These are phyloP conservation scores for Scheffersomyces illinoinensis DNA, from an alignment of 1,139 yeast genomes.

Conservation along the genomic window DNA sequence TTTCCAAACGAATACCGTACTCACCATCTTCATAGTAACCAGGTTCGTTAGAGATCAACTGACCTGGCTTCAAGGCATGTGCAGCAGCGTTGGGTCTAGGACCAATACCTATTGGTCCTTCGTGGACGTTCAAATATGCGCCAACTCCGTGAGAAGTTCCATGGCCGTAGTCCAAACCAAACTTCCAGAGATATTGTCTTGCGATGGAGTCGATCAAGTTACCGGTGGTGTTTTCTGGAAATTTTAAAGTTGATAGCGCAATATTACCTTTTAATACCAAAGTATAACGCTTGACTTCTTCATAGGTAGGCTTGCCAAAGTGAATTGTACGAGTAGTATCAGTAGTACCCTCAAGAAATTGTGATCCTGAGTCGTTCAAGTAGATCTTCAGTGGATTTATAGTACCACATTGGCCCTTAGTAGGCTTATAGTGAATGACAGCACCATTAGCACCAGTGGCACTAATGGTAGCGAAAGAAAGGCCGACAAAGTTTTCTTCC, in stretches of 20 bases:
- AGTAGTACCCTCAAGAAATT: constrained; percentile 92
- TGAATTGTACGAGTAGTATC: constrained; percentile 94
- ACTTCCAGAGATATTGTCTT: constrained; percentile 83
- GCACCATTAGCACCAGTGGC: constrained; percentile 95
- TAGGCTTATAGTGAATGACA: constrained; percentile 87
- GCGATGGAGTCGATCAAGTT: constrained; percentile 82
- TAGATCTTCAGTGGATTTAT: constrained; percentile 79
- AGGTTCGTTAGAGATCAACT: constrained; percentile 89
- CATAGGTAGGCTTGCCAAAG: constrained; percentile 65
- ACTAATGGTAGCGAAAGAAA: constrained; percentile 89
- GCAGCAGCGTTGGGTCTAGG: constrained; percentile 53
- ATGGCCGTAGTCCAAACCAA: constrained; percentile 89
- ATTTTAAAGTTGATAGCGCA: constrained; percentile 70
- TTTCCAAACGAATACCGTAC: constrained; percentile 93
- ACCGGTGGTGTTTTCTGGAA: constrained; percentile 90
- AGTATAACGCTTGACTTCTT: constrained; percentile 77
- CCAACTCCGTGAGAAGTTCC: constrained; percentile 99
- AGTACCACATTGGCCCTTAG: constrained; percentile 54
- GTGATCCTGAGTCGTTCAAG: constrained; percentile 91
- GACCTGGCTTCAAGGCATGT: constrained; percentile 63
- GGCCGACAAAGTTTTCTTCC: constrained; percentile 69
- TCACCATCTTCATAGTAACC: constrained; percentile 92
- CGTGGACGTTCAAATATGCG: constrained; percentile 88
- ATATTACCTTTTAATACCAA: constrained; percentile 90
- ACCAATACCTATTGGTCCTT: constrained; percentile 94